These are phyloP conservation scores for Thecaphora thlaspeos DNA, from an alignment of 1,284 basidiomycete species.

Conservation along the genomic window DNA sequence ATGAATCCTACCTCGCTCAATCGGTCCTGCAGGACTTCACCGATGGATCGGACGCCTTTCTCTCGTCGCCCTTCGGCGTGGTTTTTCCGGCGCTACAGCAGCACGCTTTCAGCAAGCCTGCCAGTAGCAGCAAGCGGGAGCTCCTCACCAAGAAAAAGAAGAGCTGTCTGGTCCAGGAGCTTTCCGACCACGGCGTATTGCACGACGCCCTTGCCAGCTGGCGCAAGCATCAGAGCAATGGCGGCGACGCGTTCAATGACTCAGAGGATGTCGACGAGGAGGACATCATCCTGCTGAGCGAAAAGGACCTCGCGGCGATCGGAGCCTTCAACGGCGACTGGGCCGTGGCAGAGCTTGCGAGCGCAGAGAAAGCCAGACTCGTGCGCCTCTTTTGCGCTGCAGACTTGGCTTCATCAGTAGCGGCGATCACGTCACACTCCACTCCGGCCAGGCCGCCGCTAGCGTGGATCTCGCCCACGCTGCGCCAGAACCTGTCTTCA, in stretches of 20 bases:
- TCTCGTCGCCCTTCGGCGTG: too few relatives aligned
- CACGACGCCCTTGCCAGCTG: slow-evolving; percentile 31
- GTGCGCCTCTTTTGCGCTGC: slow-evolving; percentile 35
- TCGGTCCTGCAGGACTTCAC: slow-evolving; percentile 33
- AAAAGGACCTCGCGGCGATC: slow-evolving; percentile 67
- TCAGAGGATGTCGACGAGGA: slow-evolving; percentile 44
- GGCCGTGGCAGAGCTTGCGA: slow-evolving; percentile 63
- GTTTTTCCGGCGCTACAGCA: too few relatives aligned
- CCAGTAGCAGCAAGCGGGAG: not conserved
- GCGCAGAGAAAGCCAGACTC: slow-evolving; percentile 16
- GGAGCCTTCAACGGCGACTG: slow-evolving; percentile 84
- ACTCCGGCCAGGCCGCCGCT: slow-evolving; percentile 1
- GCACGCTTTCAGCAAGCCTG: not conserved
- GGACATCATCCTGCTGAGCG: slow-evolving; percentile 39
- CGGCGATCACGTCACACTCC: not conserved
- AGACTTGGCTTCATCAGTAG: slow-evolving; percentile 4
- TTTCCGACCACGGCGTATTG: slow-evolving; percentile 1
- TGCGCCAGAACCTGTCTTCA: slow-evolving; percentile 38
- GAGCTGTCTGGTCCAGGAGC: not conserved
- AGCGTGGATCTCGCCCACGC: slow-evolving; percentile 37
- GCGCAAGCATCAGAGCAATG: slow-evolving; percentile 8
- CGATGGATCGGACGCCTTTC: too few relatives aligned
- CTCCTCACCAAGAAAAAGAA: not conserved
- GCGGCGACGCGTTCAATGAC: too few relatives aligned
- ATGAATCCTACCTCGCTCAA: slow-evolving; percentile 48